A percentile compares a stretch with the other conserved stretches of the same genome.
phyloP scores from a whole-genome alignment of 2,329 filamentous ascomycete genomes.

The Xylaria sp. region DNA sequence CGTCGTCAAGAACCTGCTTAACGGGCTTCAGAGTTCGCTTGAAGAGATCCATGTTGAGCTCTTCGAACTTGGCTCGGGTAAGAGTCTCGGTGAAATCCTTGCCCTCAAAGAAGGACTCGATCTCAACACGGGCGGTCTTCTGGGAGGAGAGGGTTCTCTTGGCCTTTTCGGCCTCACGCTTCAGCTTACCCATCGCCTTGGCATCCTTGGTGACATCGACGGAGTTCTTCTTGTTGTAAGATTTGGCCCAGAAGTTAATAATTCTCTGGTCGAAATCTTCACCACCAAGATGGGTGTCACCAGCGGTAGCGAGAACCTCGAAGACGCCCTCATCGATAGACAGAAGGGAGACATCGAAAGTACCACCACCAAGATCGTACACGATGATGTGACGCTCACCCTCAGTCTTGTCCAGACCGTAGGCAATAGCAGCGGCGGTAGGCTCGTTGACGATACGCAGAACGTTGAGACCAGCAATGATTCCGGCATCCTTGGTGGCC shows the following conservation, averaged over 20 bases:
- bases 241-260: conserved; percentile 95
- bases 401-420: conserved; percentile 86
- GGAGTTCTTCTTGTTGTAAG: conserved; percentile 97
- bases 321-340: conserved; percentile 93
- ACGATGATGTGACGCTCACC: conserved; percentile 89
- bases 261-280: conserved; percentile 99
- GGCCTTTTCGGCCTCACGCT: conserved; percentile 99
- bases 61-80: conserved; percentile 98
- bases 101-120: conserved; percentile 95
- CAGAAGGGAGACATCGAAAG: conserved; percentile 91
- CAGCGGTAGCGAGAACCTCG: conserved; percentile 90
- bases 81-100: conserved; percentile 98
- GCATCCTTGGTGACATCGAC: conserved; percentile 92
- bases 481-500: conserved; percentile 93
- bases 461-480: conserved; percentile 91
- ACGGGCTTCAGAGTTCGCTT: conserved; percentile 99
- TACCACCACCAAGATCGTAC: conserved; percentile 93
- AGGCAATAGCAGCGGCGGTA: conserved; percentile 92
- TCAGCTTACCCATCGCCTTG: conserved; percentile 99
- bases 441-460: conserved; percentile 97
- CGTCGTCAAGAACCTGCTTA: conserved; percentile 97
- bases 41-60: conserved; percentile 98
- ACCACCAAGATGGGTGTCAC: conserved; percentile 97
- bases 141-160: conserved; percentile 97
- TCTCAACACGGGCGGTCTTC: conserved; percentile 93